These are phyloP conservation scores for Dunaliella primolecta DNA, from an alignment of 139 green algal species.

Conservation along the genomic window DNA sequence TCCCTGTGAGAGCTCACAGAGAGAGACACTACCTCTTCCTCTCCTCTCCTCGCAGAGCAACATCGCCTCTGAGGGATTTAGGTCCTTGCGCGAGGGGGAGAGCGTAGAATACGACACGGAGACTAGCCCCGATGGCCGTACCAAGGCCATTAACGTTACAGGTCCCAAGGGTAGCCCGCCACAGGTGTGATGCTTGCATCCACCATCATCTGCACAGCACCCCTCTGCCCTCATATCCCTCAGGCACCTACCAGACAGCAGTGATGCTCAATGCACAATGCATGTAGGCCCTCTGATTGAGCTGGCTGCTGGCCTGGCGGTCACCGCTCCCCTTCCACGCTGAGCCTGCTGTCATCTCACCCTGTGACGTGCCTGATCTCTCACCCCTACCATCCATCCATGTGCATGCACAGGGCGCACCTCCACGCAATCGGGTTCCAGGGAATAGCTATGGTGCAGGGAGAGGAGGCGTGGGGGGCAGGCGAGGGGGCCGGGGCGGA, in stretches of 20 bases:
- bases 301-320: too few relatives aligned
- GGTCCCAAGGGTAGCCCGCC: constrained; percentile 72
- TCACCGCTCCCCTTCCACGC: too few relatives aligned
- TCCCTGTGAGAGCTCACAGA: too few relatives aligned
- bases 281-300: background rate
- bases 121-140: constrained; percentile 75
- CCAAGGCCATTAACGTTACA: constrained; percentile 89
- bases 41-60: constrained; percentile 68
- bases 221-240: background rate
- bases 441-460: background rate
- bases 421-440: background rate
- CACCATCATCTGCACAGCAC: background rate
- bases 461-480: background rate
- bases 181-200: constrained; percentile 44
- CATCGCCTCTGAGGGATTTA: constrained; percentile 89
- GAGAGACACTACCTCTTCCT: too few relatives aligned
- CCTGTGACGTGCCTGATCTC: background rate
- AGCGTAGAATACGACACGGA: constrained; percentile 90
- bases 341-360: too few relatives aligned
- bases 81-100: constrained; percentile 87
- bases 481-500: background rate
- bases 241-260: background rate
- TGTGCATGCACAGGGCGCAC: constrained; percentile 12
- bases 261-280: background rate
- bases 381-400: background rate